Conservation (phyloP, 169 alveolate genomes). For the Plasmodium knowlesi region DNA sequence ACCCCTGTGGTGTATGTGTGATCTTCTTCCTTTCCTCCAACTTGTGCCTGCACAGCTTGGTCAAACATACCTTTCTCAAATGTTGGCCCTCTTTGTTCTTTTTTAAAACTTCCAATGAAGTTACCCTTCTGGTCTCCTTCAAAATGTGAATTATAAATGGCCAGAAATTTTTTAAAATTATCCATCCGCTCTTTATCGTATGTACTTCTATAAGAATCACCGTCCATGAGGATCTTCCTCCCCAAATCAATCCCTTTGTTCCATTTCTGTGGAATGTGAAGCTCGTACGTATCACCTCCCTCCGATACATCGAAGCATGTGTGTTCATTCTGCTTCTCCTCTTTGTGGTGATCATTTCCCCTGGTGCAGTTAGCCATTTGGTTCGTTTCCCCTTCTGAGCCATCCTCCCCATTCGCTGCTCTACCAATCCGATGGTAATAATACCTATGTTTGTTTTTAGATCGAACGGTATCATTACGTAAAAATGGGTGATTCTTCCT, state of each 20-base stretch:
- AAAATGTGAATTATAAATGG: background rate
- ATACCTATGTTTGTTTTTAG: background rate
- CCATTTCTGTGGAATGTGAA: background rate
- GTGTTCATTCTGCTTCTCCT: background rate
- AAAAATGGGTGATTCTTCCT: background rate
- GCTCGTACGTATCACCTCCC: background rate
- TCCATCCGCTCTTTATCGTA: conserved; percentile 7
- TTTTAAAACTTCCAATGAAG: background rate
- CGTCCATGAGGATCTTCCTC: background rate
- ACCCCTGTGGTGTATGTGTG: background rate
- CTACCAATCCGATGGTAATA: background rate
- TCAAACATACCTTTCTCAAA: background rate
- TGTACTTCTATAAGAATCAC: background rate
- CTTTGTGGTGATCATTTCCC: background rate
- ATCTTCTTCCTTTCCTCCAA: background rate
- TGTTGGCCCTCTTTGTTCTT: background rate
- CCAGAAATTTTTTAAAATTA: conserved; percentile 24
- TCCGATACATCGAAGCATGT: background rate
- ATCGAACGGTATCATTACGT: background rate
- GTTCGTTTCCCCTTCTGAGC: background rate
- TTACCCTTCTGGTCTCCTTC: background rate
- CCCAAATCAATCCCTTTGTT: background rate
- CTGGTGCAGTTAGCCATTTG: background rate
- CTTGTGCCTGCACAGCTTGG: background rate
- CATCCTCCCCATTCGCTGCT: background rate